Conservation (phyloP, 2,329 filamentous ascomycete species). For the Aspergillus fumigatus region DNA sequence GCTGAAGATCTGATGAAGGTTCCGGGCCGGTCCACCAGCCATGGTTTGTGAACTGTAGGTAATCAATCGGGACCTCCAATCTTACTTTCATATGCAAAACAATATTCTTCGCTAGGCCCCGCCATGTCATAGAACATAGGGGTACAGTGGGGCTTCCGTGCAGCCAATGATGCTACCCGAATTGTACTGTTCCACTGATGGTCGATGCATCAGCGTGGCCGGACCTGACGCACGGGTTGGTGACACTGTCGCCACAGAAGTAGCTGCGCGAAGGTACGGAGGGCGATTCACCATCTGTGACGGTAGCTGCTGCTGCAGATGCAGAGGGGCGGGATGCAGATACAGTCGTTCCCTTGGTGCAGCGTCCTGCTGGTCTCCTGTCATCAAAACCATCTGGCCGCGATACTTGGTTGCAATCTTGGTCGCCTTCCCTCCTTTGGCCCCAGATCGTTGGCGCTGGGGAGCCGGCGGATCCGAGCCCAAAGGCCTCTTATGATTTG, state of each 20-base stretch:
- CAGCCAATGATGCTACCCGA: conserved; percentile 25
- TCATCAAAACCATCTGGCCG: conserved; percentile 9
- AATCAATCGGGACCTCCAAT: conserved; percentile 10
- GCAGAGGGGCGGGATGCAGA: conserved; percentile 12
- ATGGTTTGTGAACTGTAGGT: conserved; percentile 3
- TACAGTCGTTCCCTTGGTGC: conserved; percentile 16
- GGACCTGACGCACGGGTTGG: conserved; percentile 11
- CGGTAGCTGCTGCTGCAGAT: not conserved
- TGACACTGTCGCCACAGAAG: conserved; percentile 6
- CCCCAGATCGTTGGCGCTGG: conserved; percentile 39
- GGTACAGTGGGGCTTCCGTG: conserved; percentile 18
- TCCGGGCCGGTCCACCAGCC: conserved; percentile 14
- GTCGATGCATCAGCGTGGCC: conserved; percentile 12
- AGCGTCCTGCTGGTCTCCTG: conserved; percentile 17
- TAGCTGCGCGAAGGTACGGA: conserved; percentile 9
- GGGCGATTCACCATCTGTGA: conserved; percentile 12
- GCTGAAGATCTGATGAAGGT: conserved; percentile 15
- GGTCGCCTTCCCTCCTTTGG: conserved; percentile 38
- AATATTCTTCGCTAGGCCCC: conserved; percentile 13
- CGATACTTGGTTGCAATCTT: conserved; percentile 32
- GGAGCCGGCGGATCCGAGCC: conserved; percentile 35
- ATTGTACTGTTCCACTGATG: conserved; percentile 17
- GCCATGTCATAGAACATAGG: conserved; percentile 26
- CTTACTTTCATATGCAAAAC: conserved; percentile 15
- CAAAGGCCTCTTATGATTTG: conserved; percentile 35